Base-by-base conservation (phyloP, 2,329 filamentous ascomycete species). In the Parascedosporium putredinis region DNA sequence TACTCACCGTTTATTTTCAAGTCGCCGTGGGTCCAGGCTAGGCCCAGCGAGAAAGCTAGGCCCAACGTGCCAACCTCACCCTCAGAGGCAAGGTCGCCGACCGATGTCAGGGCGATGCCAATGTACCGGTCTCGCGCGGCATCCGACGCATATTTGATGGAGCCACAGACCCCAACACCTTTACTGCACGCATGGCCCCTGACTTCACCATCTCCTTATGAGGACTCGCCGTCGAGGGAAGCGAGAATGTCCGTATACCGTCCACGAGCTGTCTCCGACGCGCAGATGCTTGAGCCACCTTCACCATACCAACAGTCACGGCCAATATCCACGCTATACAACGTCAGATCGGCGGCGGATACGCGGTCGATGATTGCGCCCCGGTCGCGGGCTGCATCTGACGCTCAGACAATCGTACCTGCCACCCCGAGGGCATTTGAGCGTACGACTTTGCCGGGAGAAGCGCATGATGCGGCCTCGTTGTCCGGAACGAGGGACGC, bases 1-100 rank as follows among this genome's bases (percentile, higher is more conserved):
- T 42, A 42, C 23, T 42, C 38, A 3, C 38, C 38, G 7, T 42
- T 42, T 42, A 10, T 22, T 12, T 47, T 47, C 27, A 47, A 34
- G 25, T 47, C 45, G n/a, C 45, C 45, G 8, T 47, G 45, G 45
- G 27, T 12, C 12, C 20, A 33, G 18, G 45, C n/a, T n/a, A 33
- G 14, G 12, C 33, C 6, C 10, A 12, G 9, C 10, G 31, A 20
- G 46, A n/a, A 40, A 20, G 31, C 9, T 8, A 25, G 24, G 7
- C 23, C 10, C 31, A 23, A 14, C 10, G 22, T n/a, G 31, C 20
- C 46, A 8, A 16, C 33, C 12, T 48, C 46, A 18, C 46, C 46
- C 12, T 40, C 23, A 22, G 31, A 25, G 33, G 20, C 5, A 22
- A 4, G 20, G 33, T 38, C 31, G 9, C 33, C 46, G 16, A 48